Evolutionary conservation across 2,329 filamentous ascomycete species (phyloP), one percentile per base, ranked within the genome.

Genomic region (Emergomyces pasteurianus): DNA sequence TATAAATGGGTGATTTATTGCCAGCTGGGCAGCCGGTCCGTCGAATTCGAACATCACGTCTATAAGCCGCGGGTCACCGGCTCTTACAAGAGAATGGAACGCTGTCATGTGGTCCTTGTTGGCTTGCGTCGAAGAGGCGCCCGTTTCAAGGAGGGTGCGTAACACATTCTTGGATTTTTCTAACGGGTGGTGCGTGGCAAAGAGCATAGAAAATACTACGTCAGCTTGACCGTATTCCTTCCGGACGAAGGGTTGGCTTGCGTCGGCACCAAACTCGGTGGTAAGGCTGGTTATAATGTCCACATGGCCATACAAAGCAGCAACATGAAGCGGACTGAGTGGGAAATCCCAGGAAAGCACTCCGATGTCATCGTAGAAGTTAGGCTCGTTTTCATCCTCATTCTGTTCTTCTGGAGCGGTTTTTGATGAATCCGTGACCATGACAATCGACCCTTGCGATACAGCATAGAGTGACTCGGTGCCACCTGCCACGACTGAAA

Each of bases 321-420:
- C 90, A 34, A 91, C 80, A 71, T 95, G 90, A 5, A 95, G 78
- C 1, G 90, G 84, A 14, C 87, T 88, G 61, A 85, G 83, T 4
- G 86, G 84, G 5, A 80, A 82, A 67, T 95, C 90, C 90, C 90
- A 95, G 1, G 89, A 84, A n/a, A 88, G 70, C 1, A 87, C 82
- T 65, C 95, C 60, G 28, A 63, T 86, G 62, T 92, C 80, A 65
- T 94, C 85, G 71, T 88, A 92, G 58, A 92, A 82, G 72, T 95
- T 89, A 0, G 89, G 89, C 23, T 88, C 87, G 10, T 61, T 23
- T 6, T 59, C 50, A 16, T 52, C 31, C 2, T 63, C 63, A 14
- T 66, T 64, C 1, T 65, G 54, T 54, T 80, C 79, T 18, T 50
- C 53, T 14, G 23, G 52, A 1, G 53, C 28, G 21, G 38, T 8